phyloP scores from a whole-genome alignment of 371 early-diverging fungal species.

The Mortierella sp. region DNA sequence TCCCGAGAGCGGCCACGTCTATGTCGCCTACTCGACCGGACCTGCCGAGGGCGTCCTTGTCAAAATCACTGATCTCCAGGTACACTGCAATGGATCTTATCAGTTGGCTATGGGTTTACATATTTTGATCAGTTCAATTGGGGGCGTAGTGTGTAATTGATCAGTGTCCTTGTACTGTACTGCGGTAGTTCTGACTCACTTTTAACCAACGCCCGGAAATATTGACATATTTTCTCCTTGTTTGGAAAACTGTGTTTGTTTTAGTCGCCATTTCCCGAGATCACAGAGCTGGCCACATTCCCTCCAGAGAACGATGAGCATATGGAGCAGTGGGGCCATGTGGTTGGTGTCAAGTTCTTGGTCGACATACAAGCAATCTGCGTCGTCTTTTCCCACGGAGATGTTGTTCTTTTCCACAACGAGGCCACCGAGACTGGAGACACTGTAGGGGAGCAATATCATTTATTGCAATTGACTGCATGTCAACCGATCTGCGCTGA shows the following conservation, averaged over 20 bases:
- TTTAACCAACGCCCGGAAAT: not conserved
- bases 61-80: slow-evolving; percentile 45
- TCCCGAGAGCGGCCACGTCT: slow-evolving; percentile 65
- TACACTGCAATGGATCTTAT: slow-evolving; percentile 2
- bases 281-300: slow-evolving; percentile 50
- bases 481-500: not conserved
- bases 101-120: not conserved
- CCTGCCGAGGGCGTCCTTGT: slow-evolving; percentile 44
- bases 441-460: slow-evolving; percentile 52
- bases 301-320: slow-evolving; percentile 54
- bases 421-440: slow-evolving; percentile 66
- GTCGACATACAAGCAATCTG: slow-evolving; percentile 78
- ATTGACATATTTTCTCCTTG: not conserved
- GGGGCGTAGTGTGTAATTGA: not conserved
- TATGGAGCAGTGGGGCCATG: slow-evolving; percentile 53
- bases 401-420: slow-evolving; percentile 75
- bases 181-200: not conserved
- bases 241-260: not conserved
- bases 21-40: slow-evolving; percentile 63
- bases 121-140: not conserved
- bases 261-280: slow-evolving; percentile 52
- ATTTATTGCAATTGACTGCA: not conserved
- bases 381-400: slow-evolving; percentile 75
- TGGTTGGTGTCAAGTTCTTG: slow-evolving; percentile 72
- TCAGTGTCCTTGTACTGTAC: not conserved